Evolutionary conservation across 345 rosid species (phyloP).

Genomic region (Euphorbia tirucalli): DNA sequence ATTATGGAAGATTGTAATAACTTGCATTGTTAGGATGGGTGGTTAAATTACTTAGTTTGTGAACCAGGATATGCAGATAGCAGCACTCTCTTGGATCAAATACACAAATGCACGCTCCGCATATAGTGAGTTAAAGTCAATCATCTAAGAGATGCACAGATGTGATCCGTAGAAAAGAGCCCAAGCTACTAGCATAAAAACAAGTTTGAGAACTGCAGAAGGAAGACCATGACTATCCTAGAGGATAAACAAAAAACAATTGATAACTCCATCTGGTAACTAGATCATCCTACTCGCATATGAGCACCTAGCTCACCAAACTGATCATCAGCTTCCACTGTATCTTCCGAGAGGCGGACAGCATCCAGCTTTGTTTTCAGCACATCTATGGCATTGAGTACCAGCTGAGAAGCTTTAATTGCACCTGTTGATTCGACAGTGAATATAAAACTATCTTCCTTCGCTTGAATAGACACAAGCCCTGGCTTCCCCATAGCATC

Average conservation of each 20-base stretch:
- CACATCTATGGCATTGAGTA: constrained; percentile 80
- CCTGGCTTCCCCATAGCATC: constrained; percentile 94
- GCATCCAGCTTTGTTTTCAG: constrained; percentile 90
- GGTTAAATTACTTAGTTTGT: too few species aligned
- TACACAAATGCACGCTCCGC: too few species aligned
- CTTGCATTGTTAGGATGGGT: too few species aligned
- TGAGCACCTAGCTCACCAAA: constrained; percentile 99
- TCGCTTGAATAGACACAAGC: constrained; percentile 75
- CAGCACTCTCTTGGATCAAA: too few species aligned
- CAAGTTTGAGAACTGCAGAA: not conserved
- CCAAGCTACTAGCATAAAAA: too few species aligned
- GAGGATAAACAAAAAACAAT: constrained; percentile 13
- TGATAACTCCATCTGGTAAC: not conserved
- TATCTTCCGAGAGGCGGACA: constrained; percentile 85
- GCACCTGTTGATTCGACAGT: constrained; percentile 96
- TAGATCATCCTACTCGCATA: constrained; percentile 80
- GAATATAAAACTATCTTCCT: constrained; percentile 83
- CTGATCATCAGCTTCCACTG: constrained; percentile 96
- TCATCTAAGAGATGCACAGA: too few species aligned
- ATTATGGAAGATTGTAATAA: not conserved
- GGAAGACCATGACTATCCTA: not conserved
- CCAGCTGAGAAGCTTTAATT: constrained; percentile 80
- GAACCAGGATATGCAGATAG: too few species aligned
- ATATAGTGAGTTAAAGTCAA: too few species aligned
- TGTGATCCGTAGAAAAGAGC: too few species aligned